Conservation (phyloP, 768 basidiomycete genomes). For the Podaxis carcinomalis region DNA sequence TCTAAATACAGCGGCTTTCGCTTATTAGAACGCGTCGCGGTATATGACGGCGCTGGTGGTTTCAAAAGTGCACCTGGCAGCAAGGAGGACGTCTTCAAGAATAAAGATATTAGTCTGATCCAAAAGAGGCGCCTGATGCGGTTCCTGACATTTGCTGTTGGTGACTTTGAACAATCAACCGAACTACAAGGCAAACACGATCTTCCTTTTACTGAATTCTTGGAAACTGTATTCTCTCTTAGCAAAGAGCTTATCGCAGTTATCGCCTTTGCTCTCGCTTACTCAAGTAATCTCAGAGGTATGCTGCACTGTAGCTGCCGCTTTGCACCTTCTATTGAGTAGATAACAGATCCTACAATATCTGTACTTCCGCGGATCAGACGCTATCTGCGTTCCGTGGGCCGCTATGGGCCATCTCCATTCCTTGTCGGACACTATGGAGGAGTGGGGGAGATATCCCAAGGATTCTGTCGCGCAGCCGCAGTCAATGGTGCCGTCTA, state of each 20-base stretch:
- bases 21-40: slow-evolving; percentile 65
- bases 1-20: slow-evolving; percentile 90
- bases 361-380: slow-evolving; percentile 68
- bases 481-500: slow-evolving; percentile 79
- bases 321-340: background rate
- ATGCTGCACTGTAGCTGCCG: slow-evolving; percentile 14
- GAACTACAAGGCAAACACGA: slow-evolving; percentile 56
- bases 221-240: slow-evolving; percentile 62
- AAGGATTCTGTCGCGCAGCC: slow-evolving; percentile 84
- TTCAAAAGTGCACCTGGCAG: slow-evolving; percentile 75
- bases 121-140: slow-evolving; percentile 93
- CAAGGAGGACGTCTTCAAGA: slow-evolving; percentile 93
- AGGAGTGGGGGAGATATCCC: slow-evolving; percentile 85
- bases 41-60: slow-evolving; percentile 46
- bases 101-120: slow-evolving; percentile 65
- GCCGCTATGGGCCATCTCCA: slow-evolving; percentile 76
- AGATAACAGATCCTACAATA: slow-evolving; percentile 54
- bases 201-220: slow-evolving; percentile 56
- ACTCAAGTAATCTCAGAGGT: slow-evolving; percentile 60
- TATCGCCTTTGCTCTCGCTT: slow-evolving; percentile 77
- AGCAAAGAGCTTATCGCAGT: slow-evolving; percentile 50
- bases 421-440: slow-evolving; percentile 97
- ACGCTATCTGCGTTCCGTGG: slow-evolving; percentile 70
- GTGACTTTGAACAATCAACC: slow-evolving; percentile 62
- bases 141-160: slow-evolving; percentile 77